phyloP scores from a whole-genome alignment of 164 flowering plant genomes.

The Kalanchoe fedtschenkoi region DNA sequence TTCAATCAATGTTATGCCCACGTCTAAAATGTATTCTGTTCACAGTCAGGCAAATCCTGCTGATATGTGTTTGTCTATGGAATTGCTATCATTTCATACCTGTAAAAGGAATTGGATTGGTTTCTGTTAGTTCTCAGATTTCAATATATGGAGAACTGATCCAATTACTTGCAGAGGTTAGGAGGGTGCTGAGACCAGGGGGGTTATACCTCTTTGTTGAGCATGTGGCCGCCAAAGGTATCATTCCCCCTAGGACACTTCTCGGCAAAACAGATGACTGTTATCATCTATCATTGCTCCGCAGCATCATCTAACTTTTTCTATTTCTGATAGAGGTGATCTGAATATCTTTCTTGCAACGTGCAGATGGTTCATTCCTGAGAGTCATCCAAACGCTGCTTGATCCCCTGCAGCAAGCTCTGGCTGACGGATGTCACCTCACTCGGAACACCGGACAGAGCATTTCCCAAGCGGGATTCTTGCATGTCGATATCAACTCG shows the following conservation, averaged over 20 bases:
- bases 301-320: background rate
- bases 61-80: too few relatives aligned
- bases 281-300: background rate
- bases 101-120: too few relatives aligned
- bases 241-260: background rate
- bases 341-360: background rate
- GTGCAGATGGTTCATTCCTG: conserved; percentile 60
- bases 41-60: too few relatives aligned
- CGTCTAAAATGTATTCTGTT: too few relatives aligned
- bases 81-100: too few relatives aligned
- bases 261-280: background rate
- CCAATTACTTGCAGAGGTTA: conserved; percentile 44
- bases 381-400: conserved; percentile 40
- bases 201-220: conserved; percentile 74
- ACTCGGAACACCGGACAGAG: conserved; percentile 55
- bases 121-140: too few relatives aligned
- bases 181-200: conserved; percentile 79
- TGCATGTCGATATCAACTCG: conserved; percentile 25
- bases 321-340: too few relatives aligned
- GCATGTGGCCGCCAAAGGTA: conserved; percentile 89
- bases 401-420: conserved; percentile 67
- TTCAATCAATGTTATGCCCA: too few relatives aligned
- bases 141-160: too few relatives aligned
- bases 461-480: conserved; percentile 65
- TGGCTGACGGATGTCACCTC: conserved; percentile 88